Conservation (phyloP, 177 flowering plant species). For the Vitis hybrid region DNA sequence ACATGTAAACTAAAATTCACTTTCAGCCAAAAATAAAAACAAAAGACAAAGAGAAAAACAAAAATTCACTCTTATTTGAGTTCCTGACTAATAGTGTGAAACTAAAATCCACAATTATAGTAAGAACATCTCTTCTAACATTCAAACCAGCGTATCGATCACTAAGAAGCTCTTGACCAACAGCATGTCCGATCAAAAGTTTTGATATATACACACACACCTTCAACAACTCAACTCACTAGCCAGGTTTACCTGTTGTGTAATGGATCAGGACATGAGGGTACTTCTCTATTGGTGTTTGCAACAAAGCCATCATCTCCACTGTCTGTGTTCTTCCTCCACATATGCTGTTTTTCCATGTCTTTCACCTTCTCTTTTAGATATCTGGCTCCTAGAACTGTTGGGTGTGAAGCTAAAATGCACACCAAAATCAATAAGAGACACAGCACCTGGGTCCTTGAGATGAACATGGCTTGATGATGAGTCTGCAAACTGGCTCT, state of each 20-base stretch:
- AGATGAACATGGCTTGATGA: conserved; percentile 19
- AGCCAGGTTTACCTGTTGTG: conserved; percentile 46
- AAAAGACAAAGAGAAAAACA: no score
- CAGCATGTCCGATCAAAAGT: no score
- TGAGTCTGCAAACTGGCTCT: not conserved
- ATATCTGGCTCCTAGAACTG: conserved; percentile 33
- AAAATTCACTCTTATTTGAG: no score
- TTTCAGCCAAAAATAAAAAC: no score
- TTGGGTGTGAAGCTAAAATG: conserved; percentile 22
- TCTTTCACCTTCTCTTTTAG: conserved; percentile 18
- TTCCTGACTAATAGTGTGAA: no score
- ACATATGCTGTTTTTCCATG: not conserved
- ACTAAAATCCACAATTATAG: no score
- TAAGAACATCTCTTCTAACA: no score
- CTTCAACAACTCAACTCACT: no score
- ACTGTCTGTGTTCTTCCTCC: conserved; percentile 5
- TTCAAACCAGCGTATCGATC: no score
- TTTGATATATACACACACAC: no score
- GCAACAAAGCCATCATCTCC: conserved; percentile 27
- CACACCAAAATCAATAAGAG: conserved; percentile 31
- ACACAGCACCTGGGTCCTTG: conserved; percentile 27
- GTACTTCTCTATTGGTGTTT: conserved; percentile 42
- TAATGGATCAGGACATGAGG: conserved; percentile 62
- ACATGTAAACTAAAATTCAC: no score
- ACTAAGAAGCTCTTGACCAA: no score